Evolutionary conservation across 2,329 filamentous ascomycete genomes (phyloP), one percentile per base, ranked within the genome.

Genomic region (Alternaria solani): DNA sequence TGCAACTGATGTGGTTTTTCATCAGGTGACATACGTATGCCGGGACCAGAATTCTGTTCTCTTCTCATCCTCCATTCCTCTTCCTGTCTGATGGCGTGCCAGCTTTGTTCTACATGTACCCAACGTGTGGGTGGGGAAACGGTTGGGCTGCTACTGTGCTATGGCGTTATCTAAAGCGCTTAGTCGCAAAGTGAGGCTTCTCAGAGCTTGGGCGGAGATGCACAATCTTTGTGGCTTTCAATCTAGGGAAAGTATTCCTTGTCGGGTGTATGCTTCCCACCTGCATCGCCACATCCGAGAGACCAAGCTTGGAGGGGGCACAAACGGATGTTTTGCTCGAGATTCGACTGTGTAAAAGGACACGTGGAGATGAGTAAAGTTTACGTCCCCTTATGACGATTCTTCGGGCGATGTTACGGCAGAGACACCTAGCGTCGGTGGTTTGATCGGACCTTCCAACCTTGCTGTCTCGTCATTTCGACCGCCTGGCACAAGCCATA

Each of bases 311-410:
- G 32, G 34, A n/a, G 44, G 28, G 30, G 28, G 20, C 28, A 8
- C 9, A 30, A 30, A 30, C 14, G 30, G 14, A 2, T 3, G 20
- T 2, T 23, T 14, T 23, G 46, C 8, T 49, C 3, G 12, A 7
- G 18, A 49, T 30, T 49, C n/a, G 32, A 49, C 30, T 20, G n/a
- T 49, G 32, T 38, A 20, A 4, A 38, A 49, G 46, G 46, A 36
- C 46, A 49, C 46, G 46, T 49, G 32, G 32, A 49, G 46, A 20
- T 49, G 34, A 20, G 32, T 26, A 49, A 49, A 49, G 12, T 36
- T 49, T 26, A 49, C 46, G 30, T 49, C 38, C 2, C 3, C 23
- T 14, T 8, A 38, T 38, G 30, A 49, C 32, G 30, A 38, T 38
- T 38, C 30, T 26, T 20, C 25, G 8, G 32, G 28, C 28, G 16